phyloP scores from a whole-genome alignment of 805 yeast species.

The Kuraishia hungarica region DNA sequence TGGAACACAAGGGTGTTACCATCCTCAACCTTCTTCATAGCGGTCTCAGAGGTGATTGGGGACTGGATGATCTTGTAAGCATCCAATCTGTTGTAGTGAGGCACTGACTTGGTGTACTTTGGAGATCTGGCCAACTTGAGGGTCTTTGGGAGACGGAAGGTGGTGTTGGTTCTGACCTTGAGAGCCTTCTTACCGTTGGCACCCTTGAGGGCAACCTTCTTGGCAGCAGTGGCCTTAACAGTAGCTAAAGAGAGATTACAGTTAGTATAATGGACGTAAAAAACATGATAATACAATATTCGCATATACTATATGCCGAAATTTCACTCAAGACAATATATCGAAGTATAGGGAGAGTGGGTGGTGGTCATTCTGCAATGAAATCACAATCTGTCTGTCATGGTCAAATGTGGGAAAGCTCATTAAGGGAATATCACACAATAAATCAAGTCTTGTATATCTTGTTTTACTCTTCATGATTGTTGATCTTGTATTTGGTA shows the following conservation, averaged over 20 bases:
- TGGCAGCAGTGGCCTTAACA: conserved; percentile 91
- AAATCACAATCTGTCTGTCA: no score
- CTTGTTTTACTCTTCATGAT: no score
- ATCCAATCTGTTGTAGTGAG: conserved; percentile 96
- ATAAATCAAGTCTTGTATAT: no score
- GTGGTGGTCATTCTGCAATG: no score
- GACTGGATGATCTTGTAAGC: conserved; percentile 89
- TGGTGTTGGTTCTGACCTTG: conserved; percentile 90
- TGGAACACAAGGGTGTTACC: conserved; percentile 99
- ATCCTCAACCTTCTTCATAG: conserved; percentile 99
- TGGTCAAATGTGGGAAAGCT: no score
- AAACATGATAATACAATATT: neutral
- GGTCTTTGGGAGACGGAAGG: conserved; percentile 98
- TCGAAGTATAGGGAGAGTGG: neutral
- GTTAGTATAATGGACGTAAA: neutral
- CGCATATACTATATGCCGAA: neutral
- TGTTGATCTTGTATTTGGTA: neutral
- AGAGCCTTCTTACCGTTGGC: conserved; percentile 81
- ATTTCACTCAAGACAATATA: neutral
- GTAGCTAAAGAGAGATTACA: conserved; percentile 20
- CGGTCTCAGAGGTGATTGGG: conserved; percentile 97
- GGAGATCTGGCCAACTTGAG: conserved; percentile 90
- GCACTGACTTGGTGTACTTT: conserved; percentile 93
- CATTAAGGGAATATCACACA: no score
- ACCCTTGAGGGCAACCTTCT: conserved; percentile 98